Evolutionary conservation across 2,329 filamentous ascomycete genomes (phyloP).

Genomic region (Parasarocladium wereldwijsianum): DNA sequence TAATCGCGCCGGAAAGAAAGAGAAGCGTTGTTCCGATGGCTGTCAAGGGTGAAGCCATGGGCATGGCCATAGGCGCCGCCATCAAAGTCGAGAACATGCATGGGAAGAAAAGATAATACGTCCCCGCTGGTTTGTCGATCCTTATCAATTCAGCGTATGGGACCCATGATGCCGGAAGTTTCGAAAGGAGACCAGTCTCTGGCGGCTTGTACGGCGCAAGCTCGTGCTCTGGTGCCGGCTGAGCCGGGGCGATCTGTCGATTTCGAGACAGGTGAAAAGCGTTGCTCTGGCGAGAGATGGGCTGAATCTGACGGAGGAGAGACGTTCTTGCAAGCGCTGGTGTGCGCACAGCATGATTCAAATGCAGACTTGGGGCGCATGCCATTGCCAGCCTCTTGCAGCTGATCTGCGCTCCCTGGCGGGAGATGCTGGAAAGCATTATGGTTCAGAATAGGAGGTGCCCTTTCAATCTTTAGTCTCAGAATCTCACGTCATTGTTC

Average conservation of each 20-base stretch:
- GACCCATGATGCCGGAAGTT: slow-evolving; percentile 53
- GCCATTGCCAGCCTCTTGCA: too few relatives aligned
- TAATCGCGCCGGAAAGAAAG: slow-evolving; percentile 61
- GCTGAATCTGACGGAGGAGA: too few relatives aligned
- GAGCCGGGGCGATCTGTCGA: neutral
- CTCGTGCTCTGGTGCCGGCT: slow-evolving; percentile 7
- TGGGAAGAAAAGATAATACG: slow-evolving; percentile 75
- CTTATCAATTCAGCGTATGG: slow-evolving; percentile 75
- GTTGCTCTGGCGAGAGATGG: too few relatives aligned
- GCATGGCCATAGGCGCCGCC: slow-evolving; percentile 54
- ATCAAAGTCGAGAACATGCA: slow-evolving; percentile 74
- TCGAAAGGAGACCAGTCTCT: slow-evolving; percentile 53
- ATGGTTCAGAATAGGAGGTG: too few relatives aligned
- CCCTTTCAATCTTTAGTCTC: too few relatives aligned
- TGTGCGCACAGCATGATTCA: too few relatives aligned
- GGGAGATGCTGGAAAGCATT: too few relatives aligned
- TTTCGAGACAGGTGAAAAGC: neutral
- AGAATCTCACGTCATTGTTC: too few relatives aligned
- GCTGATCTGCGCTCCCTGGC: too few relatives aligned
- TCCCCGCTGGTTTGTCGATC: slow-evolving; percentile 67
- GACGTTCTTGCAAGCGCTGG: neutral
- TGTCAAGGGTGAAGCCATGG: slow-evolving; percentile 43
- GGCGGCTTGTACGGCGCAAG: slow-evolving; percentile 46
- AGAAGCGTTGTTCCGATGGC: slow-evolving; percentile 51
- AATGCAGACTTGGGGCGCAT: too few relatives aligned